phyloP scores from a whole-genome alignment of 768 basidiomycete genomes.

The Suillus subluteus region DNA sequence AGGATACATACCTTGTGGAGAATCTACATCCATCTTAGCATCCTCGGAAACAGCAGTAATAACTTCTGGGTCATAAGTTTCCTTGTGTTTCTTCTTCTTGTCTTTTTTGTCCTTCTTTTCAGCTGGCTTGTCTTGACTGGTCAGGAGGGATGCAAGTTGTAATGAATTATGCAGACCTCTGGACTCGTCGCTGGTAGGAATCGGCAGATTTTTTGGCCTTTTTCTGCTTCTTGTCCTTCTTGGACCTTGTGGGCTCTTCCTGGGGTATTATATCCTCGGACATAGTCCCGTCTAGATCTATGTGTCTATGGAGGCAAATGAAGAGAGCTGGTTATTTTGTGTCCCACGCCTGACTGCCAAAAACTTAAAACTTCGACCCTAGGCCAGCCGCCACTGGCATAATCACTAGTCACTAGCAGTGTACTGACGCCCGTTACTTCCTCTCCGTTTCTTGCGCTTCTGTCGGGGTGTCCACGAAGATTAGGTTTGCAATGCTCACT shows the following conservation, averaged over 20 bases:
- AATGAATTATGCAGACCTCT: conserved; percentile 25
- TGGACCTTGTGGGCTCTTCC: conserved; percentile 23
- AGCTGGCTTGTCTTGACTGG: conserved; percentile 16
- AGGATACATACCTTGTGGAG: conserved; percentile 15
- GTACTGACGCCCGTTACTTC: background rate
- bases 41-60: conserved; percentile 24
- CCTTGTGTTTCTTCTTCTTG: conserved; percentile 46
- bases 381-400: no score
- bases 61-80: conserved; percentile 36
- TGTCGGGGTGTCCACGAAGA: background rate
- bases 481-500: background rate
- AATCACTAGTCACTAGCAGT: background rate
- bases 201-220: conserved; percentile 21
- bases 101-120: conserved; percentile 43
- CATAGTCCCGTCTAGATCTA: conserved; percentile 14
- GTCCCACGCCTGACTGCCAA: background rate
- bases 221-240: conserved; percentile 31
- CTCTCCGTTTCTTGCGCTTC: background rate
- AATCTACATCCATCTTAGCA: conserved; percentile 17
- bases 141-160: conserved; percentile 12
- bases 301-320: conserved; percentile 2
- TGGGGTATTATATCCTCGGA: conserved; percentile 12
- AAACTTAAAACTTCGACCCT: background rate
- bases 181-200: conserved; percentile 18
- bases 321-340: background rate